A percentile compares a stretch with the other conserved stretches of the same genome.
These are phyloP conservation scores for Porphyrellus sp. DNA, from an alignment of 1,284 basidiomycete species.

Conservation along the genomic window DNA sequence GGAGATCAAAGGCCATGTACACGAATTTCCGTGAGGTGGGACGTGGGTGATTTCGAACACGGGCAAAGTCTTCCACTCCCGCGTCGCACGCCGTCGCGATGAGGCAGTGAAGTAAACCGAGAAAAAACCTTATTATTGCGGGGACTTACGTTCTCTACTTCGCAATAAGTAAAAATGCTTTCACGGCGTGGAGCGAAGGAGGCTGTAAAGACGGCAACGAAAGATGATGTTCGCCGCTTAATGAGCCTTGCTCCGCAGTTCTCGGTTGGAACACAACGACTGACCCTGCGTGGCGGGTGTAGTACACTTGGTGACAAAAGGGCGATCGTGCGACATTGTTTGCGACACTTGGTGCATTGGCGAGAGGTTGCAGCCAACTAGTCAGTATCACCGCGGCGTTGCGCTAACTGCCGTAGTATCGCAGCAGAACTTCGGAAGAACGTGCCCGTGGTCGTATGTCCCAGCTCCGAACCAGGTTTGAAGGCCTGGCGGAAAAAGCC, in stretches of 20 bases:
- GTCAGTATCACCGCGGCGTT: slow-evolving; percentile 1
- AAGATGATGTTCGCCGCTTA: slow-evolving; percentile 24
- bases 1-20: slow-evolving; percentile 19
- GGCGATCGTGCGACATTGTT: not conserved
- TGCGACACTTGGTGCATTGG: not conserved
- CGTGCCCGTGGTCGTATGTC: too few species aligned
- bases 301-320: not conserved
- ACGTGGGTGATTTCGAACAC: not conserved
- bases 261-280: slow-evolving; percentile 15
- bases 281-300: not conserved
- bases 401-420: too few species aligned
- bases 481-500: not conserved
- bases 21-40: slow-evolving; percentile 1
- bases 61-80: not conserved
- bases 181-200: slow-evolving; percentile 19
- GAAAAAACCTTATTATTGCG: slow-evolving; percentile 8
- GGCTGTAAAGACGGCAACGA: slow-evolving; percentile 19
- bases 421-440: too few species aligned
- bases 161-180: slow-evolving; percentile 15
- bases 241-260: slow-evolving; percentile 23
- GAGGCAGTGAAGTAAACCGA: slow-evolving; percentile 16
- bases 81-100: slow-evolving; percentile 2
- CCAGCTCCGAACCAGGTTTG: too few species aligned
- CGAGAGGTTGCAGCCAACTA: not conserved
- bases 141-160: slow-evolving; percentile 27